These are phyloP conservation scores for Kingdonia uniflora DNA, from an alignment of 164 flowering plant genomes.

Conservation along the genomic window DNA sequence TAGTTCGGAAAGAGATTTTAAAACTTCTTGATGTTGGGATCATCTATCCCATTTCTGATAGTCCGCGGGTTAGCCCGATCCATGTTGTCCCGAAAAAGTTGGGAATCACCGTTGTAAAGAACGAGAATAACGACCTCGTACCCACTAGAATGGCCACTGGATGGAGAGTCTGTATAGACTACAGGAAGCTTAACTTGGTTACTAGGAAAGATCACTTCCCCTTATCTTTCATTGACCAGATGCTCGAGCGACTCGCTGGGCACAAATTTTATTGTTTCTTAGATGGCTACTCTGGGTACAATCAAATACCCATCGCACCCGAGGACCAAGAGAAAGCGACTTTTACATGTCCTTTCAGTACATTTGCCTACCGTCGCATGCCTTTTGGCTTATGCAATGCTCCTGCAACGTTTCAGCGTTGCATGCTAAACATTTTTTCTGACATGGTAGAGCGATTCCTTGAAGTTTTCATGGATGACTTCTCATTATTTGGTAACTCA, in stretches of 20 bases:
- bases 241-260: not conserved
- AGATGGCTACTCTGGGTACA: slow-evolving; percentile 7
- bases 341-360: too few relatives aligned
- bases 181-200: too few relatives aligned
- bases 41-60: slow-evolving; percentile 10
- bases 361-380: not conserved
- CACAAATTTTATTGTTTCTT: slow-evolving; percentile 4
- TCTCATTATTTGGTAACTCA: too few relatives aligned
- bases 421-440: too few relatives aligned
- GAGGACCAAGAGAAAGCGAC: too few relatives aligned
- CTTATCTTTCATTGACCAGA: slow-evolving; percentile 1
- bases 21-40: not conserved
- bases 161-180: too few relatives aligned
- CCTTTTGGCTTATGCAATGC: slow-evolving; percentile 8
- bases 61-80: slow-evolving; percentile 2
- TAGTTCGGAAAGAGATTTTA: too few relatives aligned
- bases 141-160: not conserved
- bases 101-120: too few relatives aligned
- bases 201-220: too few relatives aligned
- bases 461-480: not conserved
- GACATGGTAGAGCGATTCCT: not conserved
- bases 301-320: not conserved
- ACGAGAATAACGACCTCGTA: not conserved
- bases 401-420: not conserved
- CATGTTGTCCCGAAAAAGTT: not conserved